Base-by-base conservation (phyloP, 306 rosid genomes). In the Acacia acuminata region DNA sequence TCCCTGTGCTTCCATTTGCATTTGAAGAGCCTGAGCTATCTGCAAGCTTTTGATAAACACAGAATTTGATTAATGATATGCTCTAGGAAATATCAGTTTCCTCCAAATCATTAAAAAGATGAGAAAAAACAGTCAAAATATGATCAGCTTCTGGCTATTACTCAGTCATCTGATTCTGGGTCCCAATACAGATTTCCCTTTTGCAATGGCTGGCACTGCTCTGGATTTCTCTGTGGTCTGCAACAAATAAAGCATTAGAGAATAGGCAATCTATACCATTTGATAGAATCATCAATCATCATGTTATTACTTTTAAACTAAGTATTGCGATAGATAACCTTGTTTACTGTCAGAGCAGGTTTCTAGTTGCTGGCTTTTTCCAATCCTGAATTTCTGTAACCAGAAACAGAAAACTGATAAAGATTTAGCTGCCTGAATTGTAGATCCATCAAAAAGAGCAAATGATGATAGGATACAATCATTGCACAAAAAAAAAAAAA, bases 381-480 rank as follows among this genome's bases (percentile, higher is more conserved):
- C 99, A 70, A 92, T 87, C 83, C 99, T 92, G 81, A 87, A 93
- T 88, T 96, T 96, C 98, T 93, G 92, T 34, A 45, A 77, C 69
- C 74, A 76, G 74, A 84, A 77, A 83, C 65, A 77, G 30, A 9
- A 38, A 68, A 38, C 22, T 17, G 73, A 38, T 56, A 19, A 73
- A 25, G 61, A 36, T 85, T 36, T 50, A 71, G 81, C 24, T 82
- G 42, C 77, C 71, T 47, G 38, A 48, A 30, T 68, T 87, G 69
- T 47, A 63, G 66, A 71, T 42, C 48, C 73, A 48, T 76, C 55
- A 65, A 84, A 80, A 70, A 74, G 43, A 76, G 74, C 14, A 80
- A 36, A 76, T 38, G 25, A 74, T 56, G 30, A 70, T 43, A 66
- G 45, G 64, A 63, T 73, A 55, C 43, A 56, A 87, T 80, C 38